Evolutionary conservation across 768 basidiomycete genomes (phyloP).

Genomic region (Chlorophyllum brunneum): DNA sequence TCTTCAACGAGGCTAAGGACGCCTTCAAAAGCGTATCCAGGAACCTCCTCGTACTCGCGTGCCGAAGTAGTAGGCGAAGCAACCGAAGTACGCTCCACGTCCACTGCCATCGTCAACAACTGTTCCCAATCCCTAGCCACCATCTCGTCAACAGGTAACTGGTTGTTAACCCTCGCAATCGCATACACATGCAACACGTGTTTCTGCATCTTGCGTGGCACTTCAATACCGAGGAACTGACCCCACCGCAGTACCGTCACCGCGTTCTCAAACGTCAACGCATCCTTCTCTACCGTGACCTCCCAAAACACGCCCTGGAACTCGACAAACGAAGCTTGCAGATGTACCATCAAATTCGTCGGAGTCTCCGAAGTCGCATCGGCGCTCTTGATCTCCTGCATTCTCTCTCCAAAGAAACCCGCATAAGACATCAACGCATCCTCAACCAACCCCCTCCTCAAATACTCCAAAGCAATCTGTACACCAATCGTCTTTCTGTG

Average conservation of each 20-base stretch:
- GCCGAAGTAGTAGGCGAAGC: background rate
- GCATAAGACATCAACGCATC: background rate
- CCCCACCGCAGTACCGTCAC: background rate
- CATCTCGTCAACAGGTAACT: background rate
- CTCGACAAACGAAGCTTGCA: background rate
- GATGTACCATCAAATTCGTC: background rate
- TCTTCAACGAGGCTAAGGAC: constrained; percentile 1
- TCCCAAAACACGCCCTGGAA: background rate
- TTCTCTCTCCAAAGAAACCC: background rate
- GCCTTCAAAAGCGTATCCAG: constrained; percentile 5
- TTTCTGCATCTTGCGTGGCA: background rate
- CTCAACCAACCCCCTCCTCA: background rate
- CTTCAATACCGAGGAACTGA: background rate
- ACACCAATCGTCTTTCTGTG: background rate
- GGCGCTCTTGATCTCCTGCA: background rate
- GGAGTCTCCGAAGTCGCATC: background rate
- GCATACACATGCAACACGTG: background rate
- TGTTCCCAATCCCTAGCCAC: background rate
- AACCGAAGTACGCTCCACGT: background rate
- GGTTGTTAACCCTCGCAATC: background rate
- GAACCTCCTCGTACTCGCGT: background rate
- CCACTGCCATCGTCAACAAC: background rate
- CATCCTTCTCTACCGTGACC: background rate
- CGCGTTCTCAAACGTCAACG: background rate
- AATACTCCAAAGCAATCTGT: background rate